A percentile compares a stretch with the other conserved stretches of the same genome.
These are phyloP conservation scores for Cicer pinnatifidum DNA, from an alignment of 306 rosid species.

Conservation along the genomic window DNA sequence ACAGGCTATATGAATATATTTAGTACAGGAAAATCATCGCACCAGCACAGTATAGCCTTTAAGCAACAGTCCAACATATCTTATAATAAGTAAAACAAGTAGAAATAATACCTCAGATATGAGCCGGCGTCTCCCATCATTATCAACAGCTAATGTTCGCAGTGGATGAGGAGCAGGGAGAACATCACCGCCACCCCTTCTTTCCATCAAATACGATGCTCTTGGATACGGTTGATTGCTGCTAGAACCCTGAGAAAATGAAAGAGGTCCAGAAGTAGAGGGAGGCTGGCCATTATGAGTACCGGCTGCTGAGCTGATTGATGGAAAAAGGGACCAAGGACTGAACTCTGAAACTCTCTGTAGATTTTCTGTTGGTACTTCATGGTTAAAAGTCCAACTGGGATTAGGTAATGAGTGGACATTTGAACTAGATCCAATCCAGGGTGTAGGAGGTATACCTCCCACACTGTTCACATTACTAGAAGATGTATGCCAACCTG, in stretches of 20 bases:
- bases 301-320: conserved; percentile 58
- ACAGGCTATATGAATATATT: conserved; percentile 13
- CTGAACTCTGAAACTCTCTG: conserved; percentile 65
- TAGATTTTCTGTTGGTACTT: conserved; percentile 57
- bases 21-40: conserved; percentile 17
- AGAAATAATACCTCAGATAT: conserved; percentile 71
- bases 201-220: conserved; percentile 61
- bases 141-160: conserved; percentile 67
- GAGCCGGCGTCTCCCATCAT: conserved; percentile 81
- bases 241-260: conserved; percentile 57
- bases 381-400: conserved; percentile 60
- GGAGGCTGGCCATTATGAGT: conserved; percentile 60
- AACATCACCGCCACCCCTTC: conserved; percentile 65
- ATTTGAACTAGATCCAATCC: conserved; percentile 66
- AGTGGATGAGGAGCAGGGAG: conserved; percentile 61
- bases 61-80: conserved; percentile 32
- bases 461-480: conserved; percentile 57
- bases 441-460: conserved; percentile 60
- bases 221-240: conserved; percentile 64
- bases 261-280: conserved; percentile 60
- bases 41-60: conserved; percentile 32
- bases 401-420: conserved; percentile 54
- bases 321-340: conserved; percentile 80
- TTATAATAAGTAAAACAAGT: conserved; percentile 34
- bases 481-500: conserved; percentile 58